Conservation (phyloP, 345 rosid genomes). For the Arabis alpina region DNA sequence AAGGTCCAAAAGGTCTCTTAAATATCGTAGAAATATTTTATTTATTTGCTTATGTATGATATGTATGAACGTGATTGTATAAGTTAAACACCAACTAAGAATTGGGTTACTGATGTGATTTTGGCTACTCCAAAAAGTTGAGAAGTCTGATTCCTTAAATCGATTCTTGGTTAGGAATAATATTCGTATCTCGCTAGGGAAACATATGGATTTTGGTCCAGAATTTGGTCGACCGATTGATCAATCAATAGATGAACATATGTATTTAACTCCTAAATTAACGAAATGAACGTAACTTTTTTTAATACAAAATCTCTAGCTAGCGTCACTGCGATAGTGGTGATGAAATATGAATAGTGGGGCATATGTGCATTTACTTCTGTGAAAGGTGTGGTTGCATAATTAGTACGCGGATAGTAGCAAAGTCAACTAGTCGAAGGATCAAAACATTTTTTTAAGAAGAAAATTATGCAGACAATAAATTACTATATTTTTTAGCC, state of each 20-base stretch:
- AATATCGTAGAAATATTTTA: background rate
- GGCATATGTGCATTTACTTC: slow-evolving; percentile 22
- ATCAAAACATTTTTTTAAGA: background rate
- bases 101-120: too few species aligned
- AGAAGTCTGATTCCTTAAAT: too few species aligned
- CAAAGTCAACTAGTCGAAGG: slow-evolving; percentile 25
- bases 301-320: too few species aligned
- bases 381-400: slow-evolving; percentile 6
- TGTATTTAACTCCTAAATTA: too few species aligned
- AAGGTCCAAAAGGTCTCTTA: background rate
- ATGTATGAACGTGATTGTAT: slow-evolving; percentile 16
- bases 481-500: background rate
- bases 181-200: too few species aligned
- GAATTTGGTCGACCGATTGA: too few species aligned
- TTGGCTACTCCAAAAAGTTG: too few species aligned
- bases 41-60: background rate
- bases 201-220: too few species aligned
- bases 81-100: background rate
- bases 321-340: background rate
- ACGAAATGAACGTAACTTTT: too few species aligned
- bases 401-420: background rate
- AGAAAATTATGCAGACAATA: background rate
- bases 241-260: too few species aligned
- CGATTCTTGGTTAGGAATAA: too few species aligned
- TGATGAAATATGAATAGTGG: background rate